These are phyloP conservation scores for Aspergillus steynii DNA, from an alignment of 495 filamentous ascomycete genomes.

Conservation along the genomic window DNA sequence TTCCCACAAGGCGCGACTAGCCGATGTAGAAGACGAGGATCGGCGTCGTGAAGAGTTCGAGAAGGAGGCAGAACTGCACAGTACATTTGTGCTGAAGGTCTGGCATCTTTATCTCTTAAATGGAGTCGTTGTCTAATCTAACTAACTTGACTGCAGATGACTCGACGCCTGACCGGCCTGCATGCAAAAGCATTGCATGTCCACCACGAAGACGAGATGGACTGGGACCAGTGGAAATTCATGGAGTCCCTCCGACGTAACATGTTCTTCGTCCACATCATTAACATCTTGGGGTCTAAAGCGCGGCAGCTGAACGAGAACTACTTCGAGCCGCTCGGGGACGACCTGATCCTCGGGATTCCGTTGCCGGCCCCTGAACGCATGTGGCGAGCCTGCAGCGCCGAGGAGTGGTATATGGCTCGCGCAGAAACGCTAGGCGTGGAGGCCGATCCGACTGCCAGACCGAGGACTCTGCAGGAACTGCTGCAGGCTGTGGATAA, in stretches of 20 bases:
- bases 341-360: slow-evolving; percentile 11
- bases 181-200: slow-evolving; percentile 5
- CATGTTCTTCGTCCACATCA: slow-evolving; percentile 20
- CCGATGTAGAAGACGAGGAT: neutral
- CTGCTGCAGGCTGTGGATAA: slow-evolving; percentile 8
- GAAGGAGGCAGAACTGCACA: slow-evolving; percentile 10
- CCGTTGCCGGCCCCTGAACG: slow-evolving; percentile 19
- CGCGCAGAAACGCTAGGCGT: slow-evolving; percentile 11
- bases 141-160: slow-evolving; percentile 9
- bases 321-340: slow-evolving; percentile 20
- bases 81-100: slow-evolving; percentile 18
- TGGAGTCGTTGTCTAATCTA: neutral
- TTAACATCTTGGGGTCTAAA: slow-evolving; percentile 17
- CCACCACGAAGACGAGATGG: slow-evolving; percentile 14
- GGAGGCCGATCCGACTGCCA: neutral
- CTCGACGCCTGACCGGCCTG: slow-evolving; percentile 12
- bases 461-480: slow-evolving; percentile 15
- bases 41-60: slow-evolving; percentile 2
- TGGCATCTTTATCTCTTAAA: neutral
- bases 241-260: slow-evolving; percentile 23
- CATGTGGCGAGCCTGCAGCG: slow-evolving; percentile 21
- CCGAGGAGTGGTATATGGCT: slow-evolving; percentile 16
- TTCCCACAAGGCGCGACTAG: neutral
- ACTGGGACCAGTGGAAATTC: slow-evolving; percentile 23
- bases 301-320: slow-evolving; percentile 9